Percentiles rank a stretch among this genome's conserved stretches.
Evolutionary conservation across 352 stramenopile species (phyloP).

Genomic region (Phytophthora citrophthora): DNA sequence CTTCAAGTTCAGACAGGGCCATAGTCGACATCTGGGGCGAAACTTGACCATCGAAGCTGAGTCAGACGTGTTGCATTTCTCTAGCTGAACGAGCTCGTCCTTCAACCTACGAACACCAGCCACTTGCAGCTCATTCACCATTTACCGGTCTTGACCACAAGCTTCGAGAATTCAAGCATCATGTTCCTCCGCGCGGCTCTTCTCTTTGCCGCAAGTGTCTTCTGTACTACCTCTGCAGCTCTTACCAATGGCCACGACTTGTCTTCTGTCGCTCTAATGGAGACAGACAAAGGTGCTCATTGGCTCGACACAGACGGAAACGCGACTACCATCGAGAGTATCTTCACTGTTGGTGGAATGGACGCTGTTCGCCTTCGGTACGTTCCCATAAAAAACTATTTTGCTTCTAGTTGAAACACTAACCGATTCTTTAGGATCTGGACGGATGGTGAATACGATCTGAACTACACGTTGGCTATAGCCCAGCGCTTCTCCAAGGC

Average conservation of each 20-base stretch:
- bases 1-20: conserved; percentile 18
- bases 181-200: conserved; percentile 27
- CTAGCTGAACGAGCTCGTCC: not conserved
- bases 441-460: conserved; percentile 35
- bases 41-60: not conserved
- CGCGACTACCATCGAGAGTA: conserved; percentile 35
- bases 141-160: conserved; percentile 14
- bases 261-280: conserved; percentile 37
- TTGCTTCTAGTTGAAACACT: not conserved
- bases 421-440: conserved; percentile 23
- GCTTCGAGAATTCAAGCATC: not conserved
- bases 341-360: conserved; percentile 34
- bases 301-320: conserved; percentile 33
- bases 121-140: conserved; percentile 18
- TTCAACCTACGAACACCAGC: not conserved
- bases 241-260: conserved; percentile 41
- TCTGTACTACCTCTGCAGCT: conserved; percentile 7
- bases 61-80: conserved; percentile 15
- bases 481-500: conserved; percentile 35
- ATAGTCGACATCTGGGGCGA: not conserved
- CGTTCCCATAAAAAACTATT: not conserved
- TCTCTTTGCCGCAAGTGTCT: conserved; percentile 16
- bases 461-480: conserved; percentile 32
- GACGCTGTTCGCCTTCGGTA: conserved; percentile 34
- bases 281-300: conserved; percentile 23